phyloP scores from a whole-genome alignment of 139 green algal species.

The Chlamydomonas sp. region DNA sequence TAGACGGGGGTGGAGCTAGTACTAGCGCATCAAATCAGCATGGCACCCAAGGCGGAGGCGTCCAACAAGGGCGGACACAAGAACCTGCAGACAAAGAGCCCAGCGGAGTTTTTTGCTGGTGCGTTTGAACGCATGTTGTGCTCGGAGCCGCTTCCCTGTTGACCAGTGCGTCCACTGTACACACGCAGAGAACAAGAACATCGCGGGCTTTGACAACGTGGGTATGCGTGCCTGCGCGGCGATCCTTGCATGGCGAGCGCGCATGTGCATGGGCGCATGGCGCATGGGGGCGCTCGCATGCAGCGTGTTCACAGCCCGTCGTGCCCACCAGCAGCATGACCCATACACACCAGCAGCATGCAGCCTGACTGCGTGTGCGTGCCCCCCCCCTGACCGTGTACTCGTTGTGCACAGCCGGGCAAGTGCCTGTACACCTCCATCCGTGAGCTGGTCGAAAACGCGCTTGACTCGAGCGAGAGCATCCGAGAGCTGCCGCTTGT shows the following conservation, averaged over 20 bases:
- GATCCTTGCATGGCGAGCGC: neutral
- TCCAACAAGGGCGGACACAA: too few relatives aligned
- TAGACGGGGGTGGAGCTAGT: too few relatives aligned
- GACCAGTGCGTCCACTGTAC: too few relatives aligned
- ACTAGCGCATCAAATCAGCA: too few relatives aligned
- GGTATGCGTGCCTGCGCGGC: constrained; percentile 12
- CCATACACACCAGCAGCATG: too few relatives aligned
- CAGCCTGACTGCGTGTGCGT: neutral
- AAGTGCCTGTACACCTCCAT: constrained; percentile 96
- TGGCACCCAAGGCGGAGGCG: too few relatives aligned
- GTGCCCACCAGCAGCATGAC: too few relatives aligned
- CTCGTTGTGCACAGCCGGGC: constrained; percentile 59
- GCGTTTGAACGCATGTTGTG: too few relatives aligned
- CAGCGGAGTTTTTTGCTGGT: constrained; percentile 89
- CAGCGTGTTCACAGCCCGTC: too few relatives aligned
- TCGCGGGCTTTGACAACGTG: constrained; percentile 96
- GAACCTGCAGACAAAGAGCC: constrained; percentile 79
- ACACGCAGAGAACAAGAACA: constrained; percentile 91
- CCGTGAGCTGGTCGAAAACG: constrained; percentile 92
- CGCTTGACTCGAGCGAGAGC: constrained; percentile 81
- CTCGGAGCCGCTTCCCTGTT: too few relatives aligned
- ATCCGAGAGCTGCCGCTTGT: constrained; percentile 70
- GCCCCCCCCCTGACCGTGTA: neutral
- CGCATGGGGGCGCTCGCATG: too few relatives aligned
- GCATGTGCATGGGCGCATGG: too few relatives aligned